A percentile compares a stretch with the other conserved stretches of the same genome.
phyloP scores from a whole-genome alignment of 495 filamentous ascomycete species.

The Aspergillus avenaceus region DNA sequence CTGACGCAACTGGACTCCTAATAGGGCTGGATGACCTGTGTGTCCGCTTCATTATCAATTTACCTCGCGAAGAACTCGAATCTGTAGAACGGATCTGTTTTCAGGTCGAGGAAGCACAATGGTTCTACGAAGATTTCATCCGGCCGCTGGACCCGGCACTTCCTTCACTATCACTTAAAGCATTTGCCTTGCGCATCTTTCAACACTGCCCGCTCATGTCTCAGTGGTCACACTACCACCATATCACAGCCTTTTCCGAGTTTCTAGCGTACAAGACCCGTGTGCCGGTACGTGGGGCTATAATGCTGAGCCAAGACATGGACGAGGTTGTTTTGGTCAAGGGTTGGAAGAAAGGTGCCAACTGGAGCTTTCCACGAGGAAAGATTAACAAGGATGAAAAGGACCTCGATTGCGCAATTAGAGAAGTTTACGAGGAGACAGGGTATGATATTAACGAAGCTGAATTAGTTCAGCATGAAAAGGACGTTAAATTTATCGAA shows the following conservation, averaged over 20 bases:
- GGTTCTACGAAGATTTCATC: slow-evolving; percentile 99
- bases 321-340: slow-evolving; percentile 88
- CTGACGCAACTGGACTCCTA: slow-evolving; percentile 11
- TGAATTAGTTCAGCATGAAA: slow-evolving; percentile 63
- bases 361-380: slow-evolving; percentile 93
- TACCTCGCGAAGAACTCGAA: slow-evolving; percentile 83
- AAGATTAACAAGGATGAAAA: slow-evolving; percentile 97
- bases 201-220: slow-evolving; percentile 86
- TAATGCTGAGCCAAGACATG: slow-evolving; percentile 87
- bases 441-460: slow-evolving; percentile 76
- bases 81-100: slow-evolving; percentile 94
- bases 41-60: slow-evolving; percentile 93
- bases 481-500: slow-evolving; percentile 73
- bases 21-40: slow-evolving; percentile 93
- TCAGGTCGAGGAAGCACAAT: slow-evolving; percentile 98
- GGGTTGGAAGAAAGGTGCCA: slow-evolving; percentile 94
- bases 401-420: slow-evolving; percentile 85
- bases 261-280: slow-evolving; percentile 92
- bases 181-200: slow-evolving; percentile 84
- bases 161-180: slow-evolving; percentile 76
- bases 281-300: slow-evolving; percentile 89
- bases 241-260: slow-evolving; percentile 76
- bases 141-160: slow-evolving; percentile 80
- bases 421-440: slow-evolving; percentile 95
- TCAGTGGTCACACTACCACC: slow-evolving; percentile 69